A percentile compares a stretch with the other conserved stretches of the same genome.
Evolutionary conservation across 495 filamentous ascomycete genomes (phyloP).

Genomic region (Haplographium delicatum): DNA sequence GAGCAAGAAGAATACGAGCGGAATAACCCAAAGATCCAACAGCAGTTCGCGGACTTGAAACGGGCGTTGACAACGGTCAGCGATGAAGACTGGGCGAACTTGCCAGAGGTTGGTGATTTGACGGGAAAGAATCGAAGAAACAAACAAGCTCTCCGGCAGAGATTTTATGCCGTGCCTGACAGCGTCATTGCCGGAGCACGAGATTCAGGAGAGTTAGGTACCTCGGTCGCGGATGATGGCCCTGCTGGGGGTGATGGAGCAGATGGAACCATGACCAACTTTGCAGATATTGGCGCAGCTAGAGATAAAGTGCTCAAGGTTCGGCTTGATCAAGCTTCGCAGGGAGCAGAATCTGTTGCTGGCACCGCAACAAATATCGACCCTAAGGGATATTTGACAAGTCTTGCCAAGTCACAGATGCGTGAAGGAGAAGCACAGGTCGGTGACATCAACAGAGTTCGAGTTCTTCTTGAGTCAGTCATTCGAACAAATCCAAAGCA

Average conservation of each 20-base stretch:
- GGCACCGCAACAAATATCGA: slow-evolving; percentile 91
- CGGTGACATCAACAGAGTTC: slow-evolving; percentile 92
- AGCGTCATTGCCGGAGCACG: slow-evolving; percentile 87
- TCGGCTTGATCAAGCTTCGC: slow-evolving; percentile 80
- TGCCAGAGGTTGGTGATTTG: slow-evolving; percentile 93
- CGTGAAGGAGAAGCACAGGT: slow-evolving; percentile 76
- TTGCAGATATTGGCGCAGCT: slow-evolving; percentile 94
- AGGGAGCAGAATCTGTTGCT: slow-evolving; percentile 61
- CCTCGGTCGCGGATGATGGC: slow-evolving; percentile 77
- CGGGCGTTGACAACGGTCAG: slow-evolving; percentile 79
- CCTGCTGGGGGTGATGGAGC: slow-evolving; percentile 44
- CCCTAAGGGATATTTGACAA: slow-evolving; percentile 92
- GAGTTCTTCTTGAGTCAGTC: slow-evolving; percentile 87
- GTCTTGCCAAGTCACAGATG: slow-evolving; percentile 70
- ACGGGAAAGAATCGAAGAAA: slow-evolving; percentile 87
- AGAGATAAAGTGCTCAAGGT: slow-evolving; percentile 91
- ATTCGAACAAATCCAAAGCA: slow-evolving; percentile 94
- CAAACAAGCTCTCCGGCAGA: slow-evolving; percentile 73
- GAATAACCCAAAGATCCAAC: slow-evolving; percentile 97
- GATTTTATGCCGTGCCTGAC: slow-evolving; percentile 96
- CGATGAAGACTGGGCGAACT: slow-evolving; percentile 93
- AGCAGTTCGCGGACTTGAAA: slow-evolving; percentile 96
- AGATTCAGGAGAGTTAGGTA: slow-evolving; percentile 74
- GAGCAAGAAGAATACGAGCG: slow-evolving; percentile 92
- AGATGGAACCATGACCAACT: slow-evolving; percentile 93